These are phyloP conservation scores for Immersiporthe knoxdaviesiana DNA, from an alignment of 2,329 filamentous ascomycete species.

Conservation along the genomic window DNA sequence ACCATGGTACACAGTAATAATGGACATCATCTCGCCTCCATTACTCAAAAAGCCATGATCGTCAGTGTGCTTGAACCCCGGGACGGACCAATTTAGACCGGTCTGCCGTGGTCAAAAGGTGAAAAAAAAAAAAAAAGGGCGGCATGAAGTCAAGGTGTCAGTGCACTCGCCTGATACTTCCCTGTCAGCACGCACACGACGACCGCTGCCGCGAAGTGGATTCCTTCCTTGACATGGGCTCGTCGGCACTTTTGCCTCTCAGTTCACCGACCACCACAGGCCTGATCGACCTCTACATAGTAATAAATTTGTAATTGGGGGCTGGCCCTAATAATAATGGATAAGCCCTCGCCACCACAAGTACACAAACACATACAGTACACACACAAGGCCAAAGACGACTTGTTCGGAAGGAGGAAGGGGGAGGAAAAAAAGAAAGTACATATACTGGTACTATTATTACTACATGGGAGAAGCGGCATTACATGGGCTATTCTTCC, in stretches of 20 bases:
- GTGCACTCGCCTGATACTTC: neutral
- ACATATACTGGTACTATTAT: neutral
- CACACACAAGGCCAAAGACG: neutral
- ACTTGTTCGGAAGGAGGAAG: neutral
- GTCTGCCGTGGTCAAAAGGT: neutral
- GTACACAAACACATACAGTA: neutral
- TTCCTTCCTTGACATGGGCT: neutral
- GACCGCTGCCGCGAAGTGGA: neutral
- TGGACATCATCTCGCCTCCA: slow-evolving; percentile 1
- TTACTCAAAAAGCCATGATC: neutral
- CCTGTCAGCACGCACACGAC: neutral
- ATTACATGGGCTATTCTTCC: neutral
- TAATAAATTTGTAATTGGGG: too few relatives aligned
- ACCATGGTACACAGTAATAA: neutral
- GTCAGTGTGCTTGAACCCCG: neutral
- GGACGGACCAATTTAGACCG: neutral
- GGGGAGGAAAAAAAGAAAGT: neutral
- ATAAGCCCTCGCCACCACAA: neutral
- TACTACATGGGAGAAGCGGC: neutral
- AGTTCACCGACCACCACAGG: neutral
- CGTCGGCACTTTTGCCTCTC: neutral
- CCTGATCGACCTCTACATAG: neutral
- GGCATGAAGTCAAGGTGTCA: neutral
- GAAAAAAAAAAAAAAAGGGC: neutral
- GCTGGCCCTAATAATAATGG: neutral